Percentiles rank a stretch among this genome's conserved stretches.
Evolutionary conservation across 495 filamentous ascomycete species (phyloP).

Genomic region (Daldinia vernicosa): DNA sequence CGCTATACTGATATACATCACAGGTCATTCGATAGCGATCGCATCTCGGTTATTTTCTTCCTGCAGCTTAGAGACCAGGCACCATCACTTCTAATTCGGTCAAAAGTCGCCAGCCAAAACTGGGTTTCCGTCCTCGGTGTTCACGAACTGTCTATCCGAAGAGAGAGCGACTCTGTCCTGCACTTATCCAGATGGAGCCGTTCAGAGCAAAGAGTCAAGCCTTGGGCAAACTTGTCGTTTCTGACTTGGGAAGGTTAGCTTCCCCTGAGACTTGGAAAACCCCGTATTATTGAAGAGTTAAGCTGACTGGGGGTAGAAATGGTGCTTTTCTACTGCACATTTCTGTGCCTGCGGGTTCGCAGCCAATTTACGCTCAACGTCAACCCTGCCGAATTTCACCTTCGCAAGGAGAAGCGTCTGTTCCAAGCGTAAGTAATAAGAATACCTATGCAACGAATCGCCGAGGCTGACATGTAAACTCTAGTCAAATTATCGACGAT

Average conservation of each 20-base stretch:
- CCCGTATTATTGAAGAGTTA: not conserved
- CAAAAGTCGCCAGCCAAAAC: conserved; percentile 49
- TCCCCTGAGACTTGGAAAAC: not conserved
- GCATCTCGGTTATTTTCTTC: conserved; percentile 59
- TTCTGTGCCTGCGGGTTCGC: conserved; percentile 76
- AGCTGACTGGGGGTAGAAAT: conserved; percentile 58
- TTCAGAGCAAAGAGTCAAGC: conserved; percentile 52
- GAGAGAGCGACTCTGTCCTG: conserved; percentile 56
- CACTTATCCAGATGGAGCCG: conserved; percentile 60
- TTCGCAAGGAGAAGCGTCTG: conserved; percentile 69
- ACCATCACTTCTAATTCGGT: conserved; percentile 55
- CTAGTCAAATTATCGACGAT: conserved; percentile 76
- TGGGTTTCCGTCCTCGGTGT: conserved; percentile 59
- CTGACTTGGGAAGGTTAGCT: conserved; percentile 64
- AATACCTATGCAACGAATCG: not conserved
- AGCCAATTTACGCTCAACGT: conserved; percentile 63
- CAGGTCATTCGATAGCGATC: conserved; percentile 62
- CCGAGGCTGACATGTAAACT: conserved; percentile 28
- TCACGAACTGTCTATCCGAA: conserved; percentile 59
- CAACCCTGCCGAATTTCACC: conserved; percentile 65
- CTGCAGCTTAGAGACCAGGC: conserved; percentile 51
- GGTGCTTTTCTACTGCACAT: conserved; percentile 81
- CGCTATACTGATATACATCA: conserved; percentile 12
- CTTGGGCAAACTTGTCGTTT: conserved; percentile 63
- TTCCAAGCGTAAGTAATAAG: conserved; percentile 70